Evolutionary conservation across 1,284 basidiomycete genomes (phyloP), one percentile per base, ranked within the genome.

Genomic region (Phylloboletellus chloephorus): DNA sequence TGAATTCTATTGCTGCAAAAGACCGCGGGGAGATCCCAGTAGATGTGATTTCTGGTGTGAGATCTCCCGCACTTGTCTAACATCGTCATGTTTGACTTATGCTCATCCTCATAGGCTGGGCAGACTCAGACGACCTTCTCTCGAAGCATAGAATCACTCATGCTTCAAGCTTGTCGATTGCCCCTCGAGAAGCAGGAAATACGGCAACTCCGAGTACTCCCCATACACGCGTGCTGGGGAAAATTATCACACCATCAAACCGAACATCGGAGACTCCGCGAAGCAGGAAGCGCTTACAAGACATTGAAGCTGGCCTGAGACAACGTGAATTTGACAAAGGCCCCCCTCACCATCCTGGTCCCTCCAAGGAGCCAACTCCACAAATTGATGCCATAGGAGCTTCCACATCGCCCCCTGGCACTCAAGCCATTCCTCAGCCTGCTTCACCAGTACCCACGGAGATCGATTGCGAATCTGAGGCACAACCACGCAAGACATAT

Each of bases 1-100:
- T 22, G 54, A 46, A 22, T 57, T 51, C 15, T 57, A 60, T 25
- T 60, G 57, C 32, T 57, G 55, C 46, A 56, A 44, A 28, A 53
- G 45, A 40, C 17, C 21, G 8, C 26, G 19, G 20, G 38, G 30
- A n/a, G 44, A 45, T 29, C 4, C 4, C 10, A 38, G 9, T 16
- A 61, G 13, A 37, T 57, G 55, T 37, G 4, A 40, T 17, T 57
- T 57, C 23, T 57, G 50, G 39, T 10, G 55, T 57, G 45, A 56
- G 54, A 32, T 23, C n/a, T 1, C 11, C 10, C 6, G 45, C 33
- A 10, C 12, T 23, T 17, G n/a, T 20, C 22, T 16, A 12, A 17
- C 24, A n/a, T 31, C 21, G 13, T 31, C 28, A 9, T 38, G 21
- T 23, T 28, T 23, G 30, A 39, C 25, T 21, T 30, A 8, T 36